phyloP scores from a whole-genome alignment of 768 basidiomycete species.

The Rhizopogon salebrosus region DNA sequence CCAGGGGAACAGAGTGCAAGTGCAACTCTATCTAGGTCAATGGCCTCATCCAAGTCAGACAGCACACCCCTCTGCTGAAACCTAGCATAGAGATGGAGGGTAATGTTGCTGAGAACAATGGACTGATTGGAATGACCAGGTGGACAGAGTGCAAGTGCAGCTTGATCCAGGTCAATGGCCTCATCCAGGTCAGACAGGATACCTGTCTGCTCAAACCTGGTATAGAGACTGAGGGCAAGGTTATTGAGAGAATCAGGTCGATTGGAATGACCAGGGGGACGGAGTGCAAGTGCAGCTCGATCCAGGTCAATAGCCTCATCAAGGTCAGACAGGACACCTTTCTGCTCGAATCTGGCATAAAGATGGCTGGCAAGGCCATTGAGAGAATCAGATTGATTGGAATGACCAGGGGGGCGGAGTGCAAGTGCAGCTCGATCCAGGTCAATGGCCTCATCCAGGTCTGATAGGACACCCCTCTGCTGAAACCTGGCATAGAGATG shows the following conservation, averaged over 20 bases:
- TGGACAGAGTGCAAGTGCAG: too few relatives aligned
- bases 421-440: background rate
- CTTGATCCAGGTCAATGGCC: too few relatives aligned
- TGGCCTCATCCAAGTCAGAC: too few relatives aligned
- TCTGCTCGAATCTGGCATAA: constrained; percentile 12
- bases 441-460: constrained; percentile 10
- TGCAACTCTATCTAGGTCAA: too few relatives aligned
- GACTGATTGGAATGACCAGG: too few relatives aligned
- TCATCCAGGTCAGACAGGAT: too few relatives aligned
- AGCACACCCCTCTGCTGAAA: too few relatives aligned
- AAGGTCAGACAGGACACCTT: constrained; percentile 2
- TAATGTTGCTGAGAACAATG: too few relatives aligned
- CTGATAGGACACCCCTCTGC: constrained; percentile 4
- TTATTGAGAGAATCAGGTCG: background rate
- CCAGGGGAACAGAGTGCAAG: too few relatives aligned
- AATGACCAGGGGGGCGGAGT: background rate
- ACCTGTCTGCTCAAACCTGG: constrained; percentile 20
- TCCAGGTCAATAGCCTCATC: background rate
- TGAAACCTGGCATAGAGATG: constrained; percentile 6
- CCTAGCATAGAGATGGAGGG: too few relatives aligned
- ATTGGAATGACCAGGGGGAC: background rate
- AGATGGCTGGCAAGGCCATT: constrained; percentile 11
- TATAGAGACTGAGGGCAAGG: constrained; percentile 11
- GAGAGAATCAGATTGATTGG: background rate
- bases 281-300: background rate